Evolutionary conservation across 1,139 yeast genomes (phyloP).

Genomic region (Pichia sp.): DNA sequence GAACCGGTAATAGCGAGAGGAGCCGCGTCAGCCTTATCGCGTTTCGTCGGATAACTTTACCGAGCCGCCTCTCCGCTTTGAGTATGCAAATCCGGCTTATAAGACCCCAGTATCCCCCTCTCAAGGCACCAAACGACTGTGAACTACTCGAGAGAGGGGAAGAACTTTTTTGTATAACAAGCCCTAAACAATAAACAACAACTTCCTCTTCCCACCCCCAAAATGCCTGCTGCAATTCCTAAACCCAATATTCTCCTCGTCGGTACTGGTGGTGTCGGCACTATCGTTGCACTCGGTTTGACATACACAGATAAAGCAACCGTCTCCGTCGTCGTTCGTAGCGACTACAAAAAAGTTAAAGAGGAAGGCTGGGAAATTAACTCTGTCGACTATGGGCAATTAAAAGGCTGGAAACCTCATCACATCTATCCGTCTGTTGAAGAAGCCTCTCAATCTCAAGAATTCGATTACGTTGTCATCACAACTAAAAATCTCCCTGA

Average conservation of each 20-base stretch:
- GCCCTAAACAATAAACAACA: too few species aligned
- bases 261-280: constrained; percentile 57
- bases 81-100: too few species aligned
- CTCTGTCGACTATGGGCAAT: constrained; percentile 45
- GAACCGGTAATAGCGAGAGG: too few species aligned
- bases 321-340: constrained; percentile 45
- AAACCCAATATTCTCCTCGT: constrained; percentile 32
- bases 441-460: constrained; percentile 30
- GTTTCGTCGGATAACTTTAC: too few species aligned
- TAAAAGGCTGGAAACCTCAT: constrained; percentile 45
- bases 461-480: constrained; percentile 43
- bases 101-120: too few species aligned
- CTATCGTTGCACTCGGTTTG: constrained; percentile 47
- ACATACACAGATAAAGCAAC: constrained; percentile 33
- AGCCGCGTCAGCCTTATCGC: too few species aligned
- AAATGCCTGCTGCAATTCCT: too few species aligned
- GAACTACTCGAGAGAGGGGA: too few species aligned
- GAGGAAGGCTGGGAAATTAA: constrained; percentile 41
- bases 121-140: too few species aligned
- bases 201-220: too few species aligned
- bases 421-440: constrained; percentile 35
- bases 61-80: too few species aligned
- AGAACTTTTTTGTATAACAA: too few species aligned
- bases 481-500: constrained; percentile 11
- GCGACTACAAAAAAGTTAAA: constrained; percentile 41